Evolutionary conservation across 495 filamentous ascomycete species (phyloP), one percentile per base, ranked within the genome.

Genomic region (Lasiosphaeriaceae sp.): DNA sequence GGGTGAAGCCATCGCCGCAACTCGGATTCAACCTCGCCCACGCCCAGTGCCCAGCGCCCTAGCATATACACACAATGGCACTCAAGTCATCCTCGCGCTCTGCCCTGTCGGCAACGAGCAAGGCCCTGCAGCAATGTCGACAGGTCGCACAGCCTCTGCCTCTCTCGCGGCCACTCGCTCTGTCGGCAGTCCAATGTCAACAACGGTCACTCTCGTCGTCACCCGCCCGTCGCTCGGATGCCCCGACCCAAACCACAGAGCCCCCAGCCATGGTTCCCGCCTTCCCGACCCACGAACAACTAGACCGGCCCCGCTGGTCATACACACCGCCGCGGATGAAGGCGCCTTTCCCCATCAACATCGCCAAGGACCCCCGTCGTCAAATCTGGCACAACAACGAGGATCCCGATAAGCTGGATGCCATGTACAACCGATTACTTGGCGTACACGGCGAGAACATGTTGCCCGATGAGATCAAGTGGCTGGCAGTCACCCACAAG

Each of bases 401-500:
- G 4, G 83, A 93, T 61, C 89, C 87, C 14, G 72, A 72, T 50
- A 73, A 77, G 55, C 74, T 99, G 41, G 88, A 97, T 67, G 69
- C 77, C 39, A 86, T 90, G 69, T 93, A 96, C 70, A 77, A 78
- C 41, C 75, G 74, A 23, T 69, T 97, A 55, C 74, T 97, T 51
- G 90, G 92, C 20, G 71, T 71, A 52, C 79, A 81, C 53, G 88
- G 90, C 61, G 81, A 86, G 54, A 77, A 80, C 60, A 64, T 92
- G 69, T 79, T 97, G 59, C 86, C 85, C 34, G 91, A 96, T 2
- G 92, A 97, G 74, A 77, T 93, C 62, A 96, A 97, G 74, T 99
- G 93, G 94, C 80, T 97, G 61, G 92, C 93, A 11, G 83, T 99
- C 55, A 99, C 94, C 39, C 94, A 99, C 72, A 97, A 97, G 84